Base-by-base conservation (phyloP, 179 eudicot species). In the Beta macrorhiza region DNA sequence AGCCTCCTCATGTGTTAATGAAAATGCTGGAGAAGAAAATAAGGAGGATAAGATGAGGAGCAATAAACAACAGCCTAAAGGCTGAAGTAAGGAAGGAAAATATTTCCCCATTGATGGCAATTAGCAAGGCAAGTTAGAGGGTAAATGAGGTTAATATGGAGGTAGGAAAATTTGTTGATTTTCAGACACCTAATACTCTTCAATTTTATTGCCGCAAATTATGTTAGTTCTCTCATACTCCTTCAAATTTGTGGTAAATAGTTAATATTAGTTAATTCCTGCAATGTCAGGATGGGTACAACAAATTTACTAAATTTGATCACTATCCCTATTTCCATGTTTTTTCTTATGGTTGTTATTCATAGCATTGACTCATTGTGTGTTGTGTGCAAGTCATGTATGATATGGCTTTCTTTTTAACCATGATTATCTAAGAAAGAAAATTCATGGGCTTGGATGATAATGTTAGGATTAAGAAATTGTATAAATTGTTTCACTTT, bases 1-100 rank as follows among this genome's bases (percentile, higher is more conserved):
- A 0, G 73, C 85, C 76, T 81, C 87, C 19, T 74, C 86, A 45
- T 83, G 65, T 0, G 83, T 78, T 51, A 82, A 49, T 17, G 88
- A 86, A 14, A 17, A 78, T 1, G 89, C 82, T 14, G 42, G 15
- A 64, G 80, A 9, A 52, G 37, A 15, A 53, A 78, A 49, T 29
- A 69, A 64, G 20, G 37, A 15, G 49, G 76, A 49, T 29, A 69
- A 64, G 20, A 79, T 2, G 64, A 82, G 7, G 57, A 81, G 44
- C 7, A 79, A 51, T 22, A 79, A 20, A 45, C 42, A 62, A 74
- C n/a, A 70, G 45, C 85, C 71, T 76, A 63, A 5, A 16, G 73
- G 69, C 37, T 51, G 80, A 42, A 56, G 55, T 71, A 62, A 51
- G 29, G 67, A 74, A 75, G 55, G 32, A 75, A n/a, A 10, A 62